phyloP scores from a whole-genome alignment of 2,329 filamentous ascomycete genomes.

The Botrytis fabae region DNA sequence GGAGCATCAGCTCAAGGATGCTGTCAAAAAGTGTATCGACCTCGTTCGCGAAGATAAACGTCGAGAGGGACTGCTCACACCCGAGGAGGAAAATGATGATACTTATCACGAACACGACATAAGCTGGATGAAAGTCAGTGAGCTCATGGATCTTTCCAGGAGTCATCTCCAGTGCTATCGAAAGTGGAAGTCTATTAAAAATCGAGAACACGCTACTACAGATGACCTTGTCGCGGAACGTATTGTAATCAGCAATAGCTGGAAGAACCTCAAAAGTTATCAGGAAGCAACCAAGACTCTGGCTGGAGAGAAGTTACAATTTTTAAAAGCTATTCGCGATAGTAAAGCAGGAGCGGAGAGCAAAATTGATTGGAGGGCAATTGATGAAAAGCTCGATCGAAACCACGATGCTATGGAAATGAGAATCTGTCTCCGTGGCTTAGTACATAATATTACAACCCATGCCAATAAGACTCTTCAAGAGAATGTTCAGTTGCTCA shows the following conservation, averaged over 20 bases:
- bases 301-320: slow-evolving; percentile 47
- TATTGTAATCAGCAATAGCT: slow-evolving; percentile 41
- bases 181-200: slow-evolving; percentile 61
- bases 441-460: slow-evolving; percentile 35
- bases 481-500: slow-evolving; percentile 34
- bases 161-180: slow-evolving; percentile 66
- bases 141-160: slow-evolving; percentile 60
- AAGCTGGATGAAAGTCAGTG: slow-evolving; percentile 65
- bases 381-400: slow-evolving; percentile 47
- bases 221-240: slow-evolving; percentile 27
- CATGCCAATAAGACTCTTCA: slow-evolving; percentile 38
- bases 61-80: slow-evolving; percentile 30
- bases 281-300: slow-evolving; percentile 47
- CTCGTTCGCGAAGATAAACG: slow-evolving; percentile 46
- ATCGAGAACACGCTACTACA: slow-evolving; percentile 33
- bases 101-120: slow-evolving; percentile 53
- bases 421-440: slow-evolving; percentile 36
- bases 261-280: slow-evolving; percentile 48
- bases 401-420: slow-evolving; percentile 41
- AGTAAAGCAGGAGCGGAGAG: slow-evolving; percentile 45
- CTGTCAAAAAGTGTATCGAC: slow-evolving; percentile 55
- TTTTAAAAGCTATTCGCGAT: slow-evolving; percentile 48
- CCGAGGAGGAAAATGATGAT: slow-evolving; percentile 34
- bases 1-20: slow-evolving; percentile 45
- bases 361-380: slow-evolving; percentile 52